These are phyloP conservation scores for Amanita molliuscula DNA, from an alignment of 768 basidiomycete species.

Conservation along the genomic window DNA sequence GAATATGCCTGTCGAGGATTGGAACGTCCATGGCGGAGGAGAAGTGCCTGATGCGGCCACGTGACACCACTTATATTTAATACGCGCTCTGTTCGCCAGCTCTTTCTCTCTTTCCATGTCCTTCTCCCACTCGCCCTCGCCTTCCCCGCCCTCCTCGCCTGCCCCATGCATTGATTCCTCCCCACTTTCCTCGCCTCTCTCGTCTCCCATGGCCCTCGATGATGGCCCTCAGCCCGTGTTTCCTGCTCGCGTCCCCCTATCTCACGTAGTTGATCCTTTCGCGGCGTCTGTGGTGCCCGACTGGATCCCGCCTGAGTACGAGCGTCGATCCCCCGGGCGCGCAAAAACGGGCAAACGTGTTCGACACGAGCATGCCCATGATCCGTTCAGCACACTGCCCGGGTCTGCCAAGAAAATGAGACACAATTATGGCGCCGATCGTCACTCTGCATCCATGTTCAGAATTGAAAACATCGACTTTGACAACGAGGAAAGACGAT, in stretches of 20 bases:
- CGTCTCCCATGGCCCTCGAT: constrained; percentile 18
- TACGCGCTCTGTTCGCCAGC: neutral
- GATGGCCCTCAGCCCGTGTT: constrained; percentile 4
- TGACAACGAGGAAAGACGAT: constrained; percentile 13
- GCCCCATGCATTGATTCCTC: constrained; percentile 27
- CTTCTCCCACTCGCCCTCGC: constrained; percentile 13
- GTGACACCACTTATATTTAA: constrained; percentile 1
- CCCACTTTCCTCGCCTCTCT: constrained; percentile 39
- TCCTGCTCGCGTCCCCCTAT: constrained; percentile 4
- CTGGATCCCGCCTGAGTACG: constrained; percentile 32
- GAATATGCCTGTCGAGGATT: constrained; percentile 16
- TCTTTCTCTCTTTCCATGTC: constrained; percentile 14
- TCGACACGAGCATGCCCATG: constrained; percentile 8
- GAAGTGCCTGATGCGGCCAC: constrained; percentile 2
- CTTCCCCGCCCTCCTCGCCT: constrained; percentile 27
- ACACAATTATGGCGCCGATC: neutral
- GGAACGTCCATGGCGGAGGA: constrained; percentile 5
- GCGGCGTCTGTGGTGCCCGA: constrained; percentile 46
- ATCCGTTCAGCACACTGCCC: constrained; percentile 5
- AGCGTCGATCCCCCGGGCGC: constrained; percentile 18
- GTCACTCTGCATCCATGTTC: neutral
- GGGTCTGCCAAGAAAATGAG: constrained; percentile 7
- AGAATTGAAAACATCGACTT: constrained; percentile 7
- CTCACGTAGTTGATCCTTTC: constrained; percentile 33
- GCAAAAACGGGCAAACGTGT: constrained; percentile 14